Evolutionary conservation across 2,329 filamentous ascomycete genomes (phyloP).

Genomic region (Calonectria multiphialidica): DNA sequence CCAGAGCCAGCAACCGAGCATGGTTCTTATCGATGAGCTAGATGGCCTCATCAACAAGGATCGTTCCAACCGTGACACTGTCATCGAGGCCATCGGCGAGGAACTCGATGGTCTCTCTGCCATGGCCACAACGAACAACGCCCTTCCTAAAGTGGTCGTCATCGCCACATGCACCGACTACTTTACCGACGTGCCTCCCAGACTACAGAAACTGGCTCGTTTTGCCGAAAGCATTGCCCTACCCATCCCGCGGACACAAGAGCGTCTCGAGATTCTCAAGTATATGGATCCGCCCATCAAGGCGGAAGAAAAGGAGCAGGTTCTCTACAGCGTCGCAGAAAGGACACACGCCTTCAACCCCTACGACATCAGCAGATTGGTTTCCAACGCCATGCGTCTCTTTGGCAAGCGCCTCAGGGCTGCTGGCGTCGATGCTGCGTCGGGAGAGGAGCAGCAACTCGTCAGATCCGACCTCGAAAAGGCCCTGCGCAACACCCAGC

Average conservation of each 20-base stretch:
- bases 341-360: conserved; percentile 91
- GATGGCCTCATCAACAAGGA: conserved; percentile 77
- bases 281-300: conserved; percentile 64
- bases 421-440: conserved; percentile 24
- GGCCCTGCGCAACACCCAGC: conserved; percentile 77
- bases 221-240: conserved; percentile 79
- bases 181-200: conserved; percentile 77
- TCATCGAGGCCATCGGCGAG: conserved; percentile 63
- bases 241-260: conserved; percentile 78
- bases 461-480: conserved; percentile 67
- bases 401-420: conserved; percentile 41
- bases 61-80: conserved; percentile 61
- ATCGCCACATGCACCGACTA: conserved; percentile 80
- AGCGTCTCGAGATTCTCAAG: conserved; percentile 80
- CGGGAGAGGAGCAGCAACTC: conserved; percentile 45
- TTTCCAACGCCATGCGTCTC: conserved; percentile 51
- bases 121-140: conserved; percentile 50
- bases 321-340: conserved; percentile 73
- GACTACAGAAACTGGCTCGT: conserved; percentile 73
- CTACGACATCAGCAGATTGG: conserved; percentile 77
- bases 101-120: conserved; percentile 68
- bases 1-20: conserved; percentile 75
- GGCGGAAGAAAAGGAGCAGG: conserved; percentile 61
- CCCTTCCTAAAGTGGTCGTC: conserved; percentile 73
- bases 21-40: conserved; percentile 84